Evolutionary conservation across 257 asterid genomes (phyloP), one percentile per base, ranked within the genome.

Genomic region (Nicotiana sylvestris): DNA sequence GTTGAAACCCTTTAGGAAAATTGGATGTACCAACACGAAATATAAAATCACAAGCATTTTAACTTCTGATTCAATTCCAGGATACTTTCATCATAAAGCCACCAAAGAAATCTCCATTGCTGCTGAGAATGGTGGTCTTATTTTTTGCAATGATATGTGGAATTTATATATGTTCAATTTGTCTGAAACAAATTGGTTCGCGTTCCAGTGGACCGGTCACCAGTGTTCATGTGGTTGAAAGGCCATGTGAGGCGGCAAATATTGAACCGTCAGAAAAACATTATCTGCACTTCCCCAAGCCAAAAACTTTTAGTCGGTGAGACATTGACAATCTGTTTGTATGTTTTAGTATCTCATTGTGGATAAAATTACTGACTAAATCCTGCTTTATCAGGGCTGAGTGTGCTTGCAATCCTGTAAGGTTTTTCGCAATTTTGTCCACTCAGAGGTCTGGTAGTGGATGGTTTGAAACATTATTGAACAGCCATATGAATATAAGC

Each of bases 381-480:
- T 16, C 74, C 15, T 85, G 81, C 51, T 86, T 84, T 81, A 81
- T 86, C 70, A 96, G 98, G 92, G 92, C 82, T 0, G 98, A 93
- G 87, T 95, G 98, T 60, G 91, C 90, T 7, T 93, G 98, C 90
- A 87, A 88, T 85, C 98, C 98, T 68, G 98, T 95, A 60, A 87
- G 93, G 1, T 87, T 86, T 85, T 95, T 95, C 83, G 97, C 98
- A 43, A 93, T 95, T 86, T 85, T 93, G 88, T 95, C 98, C 15
- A 92, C 97, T 0, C 98, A 95, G 92, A 90, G 98, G 85, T 93
- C 98, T 2, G 98, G 98, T 66, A 95, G 98, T 81, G 98, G 98
- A 87, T 95, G 98, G 98, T 95, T 95, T 80, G 98, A 95, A 67
- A 95, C 98, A 0, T 84, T 95, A 60, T 80, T 95, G 87, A 95